Conservation (phyloP, 1,284 basidiomycete species). For the Ganoderma sp. region DNA sequence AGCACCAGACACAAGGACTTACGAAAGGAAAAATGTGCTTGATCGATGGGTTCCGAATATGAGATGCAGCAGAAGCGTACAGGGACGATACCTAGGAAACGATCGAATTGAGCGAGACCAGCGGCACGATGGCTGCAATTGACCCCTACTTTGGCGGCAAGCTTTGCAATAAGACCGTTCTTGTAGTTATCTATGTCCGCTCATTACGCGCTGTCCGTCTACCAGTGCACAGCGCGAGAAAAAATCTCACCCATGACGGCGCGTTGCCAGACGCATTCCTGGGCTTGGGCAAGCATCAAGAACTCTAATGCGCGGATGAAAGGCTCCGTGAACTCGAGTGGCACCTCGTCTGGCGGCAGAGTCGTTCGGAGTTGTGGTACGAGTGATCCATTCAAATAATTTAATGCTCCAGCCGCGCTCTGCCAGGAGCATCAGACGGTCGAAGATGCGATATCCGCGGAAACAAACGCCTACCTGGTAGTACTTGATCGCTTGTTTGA, state of each 20-base stretch:
- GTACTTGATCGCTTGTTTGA: constrained; percentile 73
- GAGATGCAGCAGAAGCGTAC: constrained; percentile 63
- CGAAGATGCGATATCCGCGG: too few relatives aligned
- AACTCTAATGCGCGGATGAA: constrained; percentile 72
- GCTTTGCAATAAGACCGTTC: constrained; percentile 86
- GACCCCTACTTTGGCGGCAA: constrained; percentile 68
- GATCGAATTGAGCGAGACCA: neutral
- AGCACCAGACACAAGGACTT: constrained; percentile 30
- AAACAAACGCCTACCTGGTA: constrained; percentile 64
- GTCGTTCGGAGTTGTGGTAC: constrained; percentile 63
- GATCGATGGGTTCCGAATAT: constrained; percentile 58
- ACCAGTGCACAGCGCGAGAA: constrained; percentile 1
- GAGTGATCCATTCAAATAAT: constrained; percentile 64
- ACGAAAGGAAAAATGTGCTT: constrained; percentile 62
- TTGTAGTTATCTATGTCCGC: constrained; percentile 64
- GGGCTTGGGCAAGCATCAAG: constrained; percentile 92
- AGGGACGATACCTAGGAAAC: constrained; percentile 64
- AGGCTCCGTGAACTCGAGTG: constrained; percentile 68
- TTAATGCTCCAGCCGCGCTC: constrained; percentile 80
- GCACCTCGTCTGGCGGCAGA: constrained; percentile 57
- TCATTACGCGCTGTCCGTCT: neutral
- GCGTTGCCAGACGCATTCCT: constrained; percentile 97
- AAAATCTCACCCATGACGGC: constrained; percentile 75
- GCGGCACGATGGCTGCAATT: neutral
- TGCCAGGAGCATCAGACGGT: constrained; percentile 39